Evolutionary conservation across 2,329 filamentous ascomycete species (phyloP).

Genomic region (Claviceps cyperi): DNA sequence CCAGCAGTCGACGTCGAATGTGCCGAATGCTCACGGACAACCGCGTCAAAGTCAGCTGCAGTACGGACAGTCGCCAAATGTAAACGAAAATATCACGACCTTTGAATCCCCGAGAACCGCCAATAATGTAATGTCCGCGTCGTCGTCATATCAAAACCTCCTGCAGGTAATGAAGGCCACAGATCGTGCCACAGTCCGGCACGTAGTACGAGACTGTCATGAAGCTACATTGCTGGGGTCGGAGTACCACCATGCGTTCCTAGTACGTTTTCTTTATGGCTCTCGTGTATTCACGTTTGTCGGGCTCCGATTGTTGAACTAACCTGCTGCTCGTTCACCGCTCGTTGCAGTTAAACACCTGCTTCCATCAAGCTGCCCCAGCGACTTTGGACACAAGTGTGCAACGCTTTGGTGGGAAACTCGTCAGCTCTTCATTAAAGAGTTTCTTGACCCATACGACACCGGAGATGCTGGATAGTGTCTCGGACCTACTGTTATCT

Average conservation of each 20-base stretch:
- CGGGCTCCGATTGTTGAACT: slow-evolving; percentile 9
- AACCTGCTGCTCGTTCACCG: slow-evolving; percentile 6
- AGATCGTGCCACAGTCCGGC: slow-evolving; percentile 30
- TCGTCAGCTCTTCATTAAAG: slow-evolving; percentile 25
- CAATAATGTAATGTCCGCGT: background rate
- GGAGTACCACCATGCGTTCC: slow-evolving; percentile 36
- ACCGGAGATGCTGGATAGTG: slow-evolving; percentile 28
- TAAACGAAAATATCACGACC: background rate
- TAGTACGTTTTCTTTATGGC: slow-evolving; percentile 26
- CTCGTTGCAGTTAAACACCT: slow-evolving; percentile 30
- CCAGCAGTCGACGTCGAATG: too few species aligned
- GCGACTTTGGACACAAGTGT: slow-evolving; percentile 24
- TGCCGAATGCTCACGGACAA: background rate
- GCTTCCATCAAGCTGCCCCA: slow-evolving; percentile 28
- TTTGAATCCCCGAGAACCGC: background rate
- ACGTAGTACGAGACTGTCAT: slow-evolving; percentile 35
- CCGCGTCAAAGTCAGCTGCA: background rate
- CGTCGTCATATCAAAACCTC: slow-evolving; percentile 8
- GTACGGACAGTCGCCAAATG: background rate
- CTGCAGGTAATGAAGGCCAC: slow-evolving; percentile 22
- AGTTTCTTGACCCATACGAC: slow-evolving; percentile 29
- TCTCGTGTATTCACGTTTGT: too few species aligned
- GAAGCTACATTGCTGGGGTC: slow-evolving; percentile 34
- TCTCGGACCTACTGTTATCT: slow-evolving; percentile 28
- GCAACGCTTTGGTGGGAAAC: slow-evolving; percentile 29